A percentile compares a stretch with the other conserved stretches of the same genome.
Conservation (phyloP, 2,329 filamentous ascomycete species). For the Cladosporium sp. region DNA sequence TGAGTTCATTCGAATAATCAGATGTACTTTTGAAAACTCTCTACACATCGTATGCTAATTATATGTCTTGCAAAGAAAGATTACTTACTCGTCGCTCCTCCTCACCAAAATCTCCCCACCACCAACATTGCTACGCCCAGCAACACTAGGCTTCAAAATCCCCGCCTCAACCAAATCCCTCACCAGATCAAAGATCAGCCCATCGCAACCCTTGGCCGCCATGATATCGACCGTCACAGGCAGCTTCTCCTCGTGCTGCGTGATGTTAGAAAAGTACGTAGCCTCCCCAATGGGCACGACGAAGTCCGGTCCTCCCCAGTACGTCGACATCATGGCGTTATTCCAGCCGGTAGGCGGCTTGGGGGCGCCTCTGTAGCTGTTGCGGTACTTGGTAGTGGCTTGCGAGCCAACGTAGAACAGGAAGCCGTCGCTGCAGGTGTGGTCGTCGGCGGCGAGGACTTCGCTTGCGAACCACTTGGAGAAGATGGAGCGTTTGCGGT, state of each 20-base stretch:
- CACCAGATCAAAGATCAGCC: constrained; percentile 58
- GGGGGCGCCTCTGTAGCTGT: constrained; percentile 48
- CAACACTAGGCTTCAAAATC: constrained; percentile 49
- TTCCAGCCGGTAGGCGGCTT: constrained; percentile 54
- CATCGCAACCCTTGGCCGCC: constrained; percentile 63
- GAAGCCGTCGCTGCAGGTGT: constrained; percentile 54
- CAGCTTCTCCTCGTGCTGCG: constrained; percentile 52
- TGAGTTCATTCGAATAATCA: not conserved
- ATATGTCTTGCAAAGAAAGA: not conserved
- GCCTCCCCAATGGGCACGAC: constrained; percentile 50
- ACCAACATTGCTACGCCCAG: constrained; percentile 46
- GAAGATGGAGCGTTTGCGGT: constrained; percentile 55
- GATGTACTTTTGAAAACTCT: not conserved
- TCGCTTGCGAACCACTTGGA: constrained; percentile 51
- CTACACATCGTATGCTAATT: not conserved
- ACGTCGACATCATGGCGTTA: constrained; percentile 51
- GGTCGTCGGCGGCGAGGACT: constrained; percentile 45
- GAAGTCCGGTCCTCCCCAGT: constrained; percentile 52
- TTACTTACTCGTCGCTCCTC: constrained; percentile 19
- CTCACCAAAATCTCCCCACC: constrained; percentile 46
- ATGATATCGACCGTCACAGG: constrained; percentile 62
- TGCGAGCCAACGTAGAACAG: constrained; percentile 51
- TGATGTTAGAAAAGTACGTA: constrained; percentile 51
- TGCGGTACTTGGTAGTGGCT: constrained; percentile 48
- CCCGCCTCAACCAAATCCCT: constrained; percentile 54